A percentile compares a stretch with the other conserved stretches of the same genome.
These are phyloP conservation scores for Melanogaster broomeanus DNA, from an alignment of 768 basidiomycete genomes.

Conservation along the genomic window DNA sequence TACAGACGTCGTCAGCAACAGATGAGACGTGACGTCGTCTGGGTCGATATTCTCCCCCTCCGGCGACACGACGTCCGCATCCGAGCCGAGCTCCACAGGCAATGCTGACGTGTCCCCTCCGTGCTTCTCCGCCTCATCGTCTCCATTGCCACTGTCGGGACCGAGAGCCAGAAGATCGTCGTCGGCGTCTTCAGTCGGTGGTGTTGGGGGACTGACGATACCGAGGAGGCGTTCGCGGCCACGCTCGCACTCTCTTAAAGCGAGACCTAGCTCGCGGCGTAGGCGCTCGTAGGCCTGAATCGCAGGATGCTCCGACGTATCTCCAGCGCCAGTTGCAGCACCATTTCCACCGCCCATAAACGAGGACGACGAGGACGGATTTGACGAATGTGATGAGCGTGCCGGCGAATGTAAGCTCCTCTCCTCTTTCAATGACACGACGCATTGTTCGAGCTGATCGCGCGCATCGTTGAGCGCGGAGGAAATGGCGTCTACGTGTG, in stretches of 20 bases:
- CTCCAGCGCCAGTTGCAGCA: conserved; percentile 4
- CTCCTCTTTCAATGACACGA: conserved; percentile 53
- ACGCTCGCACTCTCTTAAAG: conserved; percentile 80
- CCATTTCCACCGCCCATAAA: background rate
- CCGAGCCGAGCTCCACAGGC: background rate
- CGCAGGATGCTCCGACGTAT: conserved; percentile 44
- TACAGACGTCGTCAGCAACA: conserved; percentile 51
- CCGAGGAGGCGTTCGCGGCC: conserved; percentile 66
- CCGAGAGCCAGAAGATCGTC: conserved; percentile 37
- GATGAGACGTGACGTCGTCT: conserved; percentile 61
- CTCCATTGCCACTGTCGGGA: background rate
- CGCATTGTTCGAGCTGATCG: conserved; percentile 64
- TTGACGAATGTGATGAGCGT: conserved; percentile 16
- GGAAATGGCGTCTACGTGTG: conserved; percentile 71
- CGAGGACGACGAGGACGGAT: conserved; percentile 20
- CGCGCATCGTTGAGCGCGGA: conserved; percentile 71
- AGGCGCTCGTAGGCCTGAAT: conserved; percentile 75
- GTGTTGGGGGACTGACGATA: conserved; percentile 49
- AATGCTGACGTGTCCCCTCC: conserved; percentile 33
- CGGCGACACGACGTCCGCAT: conserved; percentile 10
- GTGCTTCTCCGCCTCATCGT: conserved; percentile 39
- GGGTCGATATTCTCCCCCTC: conserved; percentile 28
- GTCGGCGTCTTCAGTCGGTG: conserved; percentile 44
- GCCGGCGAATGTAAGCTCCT: conserved; percentile 9
- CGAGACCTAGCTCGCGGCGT: conserved; percentile 74